A percentile compares a stretch with the other conserved stretches of the same genome.
phyloP scores from a whole-genome alignment of 2,329 filamentous ascomycete genomes.

The Nigrospora oryzae region DNA sequence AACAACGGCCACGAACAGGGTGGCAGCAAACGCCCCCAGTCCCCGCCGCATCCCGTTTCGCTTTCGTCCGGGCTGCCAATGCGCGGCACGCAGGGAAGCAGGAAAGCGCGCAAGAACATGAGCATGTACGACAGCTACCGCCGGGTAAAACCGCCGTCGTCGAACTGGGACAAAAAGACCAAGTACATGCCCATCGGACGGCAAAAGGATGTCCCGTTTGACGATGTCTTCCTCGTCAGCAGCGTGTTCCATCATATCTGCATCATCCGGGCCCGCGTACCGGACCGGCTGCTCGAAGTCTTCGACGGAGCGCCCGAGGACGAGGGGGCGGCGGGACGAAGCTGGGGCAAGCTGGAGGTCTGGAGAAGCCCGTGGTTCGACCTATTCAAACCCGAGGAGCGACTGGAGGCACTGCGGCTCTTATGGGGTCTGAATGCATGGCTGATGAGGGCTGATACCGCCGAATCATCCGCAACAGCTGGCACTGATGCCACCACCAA shows the following conservation, averaged over 20 bases:
- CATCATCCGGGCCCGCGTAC: slow-evolving; percentile 50
- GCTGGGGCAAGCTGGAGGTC: slow-evolving; percentile 45
- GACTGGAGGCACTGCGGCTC: slow-evolving; percentile 46
- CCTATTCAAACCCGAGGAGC: slow-evolving; percentile 43
- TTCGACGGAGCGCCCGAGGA: slow-evolving; percentile 34
- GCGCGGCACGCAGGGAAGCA: slow-evolving; percentile 23
- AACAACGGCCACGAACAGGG: background rate
- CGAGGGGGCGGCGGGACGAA: slow-evolving; percentile 21
- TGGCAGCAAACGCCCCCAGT: slow-evolving; percentile 1
- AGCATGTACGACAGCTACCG: slow-evolving; percentile 56
- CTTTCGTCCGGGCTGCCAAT: slow-evolving; percentile 6
- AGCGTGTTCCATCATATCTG: slow-evolving; percentile 54
- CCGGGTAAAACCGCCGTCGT: slow-evolving; percentile 48
- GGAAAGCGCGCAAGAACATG: slow-evolving; percentile 45
- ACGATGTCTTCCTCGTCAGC: slow-evolving; percentile 55
- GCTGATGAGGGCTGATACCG: slow-evolving; percentile 38
- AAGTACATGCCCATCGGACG: slow-evolving; percentile 50
- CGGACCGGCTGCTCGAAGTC: slow-evolving; percentile 40
- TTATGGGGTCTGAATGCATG: slow-evolving; percentile 54
- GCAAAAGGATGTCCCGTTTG: slow-evolving; percentile 32
- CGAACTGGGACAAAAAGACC: slow-evolving; percentile 53
- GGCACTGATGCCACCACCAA: too few relatives aligned
- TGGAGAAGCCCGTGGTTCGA: slow-evolving; percentile 56
- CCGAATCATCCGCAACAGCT: too few relatives aligned
- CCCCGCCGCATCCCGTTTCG: slow-evolving; percentile 4